Evolutionary conservation across 192 early-diverging fungal species (phyloP).

Genomic region (Neocallimastix lanati): DNA sequence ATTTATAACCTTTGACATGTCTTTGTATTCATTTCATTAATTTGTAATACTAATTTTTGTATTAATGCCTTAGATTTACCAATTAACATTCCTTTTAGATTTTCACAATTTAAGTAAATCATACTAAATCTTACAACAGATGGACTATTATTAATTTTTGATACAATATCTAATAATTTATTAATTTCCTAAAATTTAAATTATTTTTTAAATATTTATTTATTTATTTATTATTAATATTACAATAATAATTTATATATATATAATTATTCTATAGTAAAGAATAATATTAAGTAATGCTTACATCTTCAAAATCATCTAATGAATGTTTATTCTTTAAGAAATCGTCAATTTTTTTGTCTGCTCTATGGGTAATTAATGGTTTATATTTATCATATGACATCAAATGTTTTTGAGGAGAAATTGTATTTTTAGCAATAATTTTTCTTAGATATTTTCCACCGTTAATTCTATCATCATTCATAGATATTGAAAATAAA

Average conservation of each 20-base stretch:
- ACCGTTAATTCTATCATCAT: slow-evolving; percentile 34
- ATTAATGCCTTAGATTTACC: slow-evolving; percentile 35
- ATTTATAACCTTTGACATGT: slow-evolving; percentile 23
- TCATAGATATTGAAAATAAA: slow-evolving; percentile 24
- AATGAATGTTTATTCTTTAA: slow-evolving; percentile 40
- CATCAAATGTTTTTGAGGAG: slow-evolving; percentile 36
- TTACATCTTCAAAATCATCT: slow-evolving; percentile 34
- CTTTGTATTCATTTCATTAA: slow-evolving; percentile 37
- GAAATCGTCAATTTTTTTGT: slow-evolving; percentile 44
- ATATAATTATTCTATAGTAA: too few relatives aligned
- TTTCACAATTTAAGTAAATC: slow-evolving; percentile 37
- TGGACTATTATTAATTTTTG: slow-evolving; percentile 27
- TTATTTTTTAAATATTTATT: too few relatives aligned
- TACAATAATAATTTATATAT: too few relatives aligned
- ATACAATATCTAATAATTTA: slow-evolving; percentile 33
- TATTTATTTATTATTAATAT: too few relatives aligned
- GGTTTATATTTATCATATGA: slow-evolving; percentile 43
- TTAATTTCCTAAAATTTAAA: slow-evolving; percentile 30
- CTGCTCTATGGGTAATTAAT: slow-evolving; percentile 39
- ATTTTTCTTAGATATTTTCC: slow-evolving; percentile 26
- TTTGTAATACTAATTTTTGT: slow-evolving; percentile 38
- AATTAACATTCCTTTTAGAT: slow-evolving; percentile 29
- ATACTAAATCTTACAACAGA: slow-evolving; percentile 33
- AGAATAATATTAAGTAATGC: too few relatives aligned
- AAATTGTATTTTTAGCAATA: slow-evolving; percentile 30